These are phyloP conservation scores for Carex pumila DNA, from an alignment of 176 grass and related monocot genomes.

Conservation along the genomic window DNA sequence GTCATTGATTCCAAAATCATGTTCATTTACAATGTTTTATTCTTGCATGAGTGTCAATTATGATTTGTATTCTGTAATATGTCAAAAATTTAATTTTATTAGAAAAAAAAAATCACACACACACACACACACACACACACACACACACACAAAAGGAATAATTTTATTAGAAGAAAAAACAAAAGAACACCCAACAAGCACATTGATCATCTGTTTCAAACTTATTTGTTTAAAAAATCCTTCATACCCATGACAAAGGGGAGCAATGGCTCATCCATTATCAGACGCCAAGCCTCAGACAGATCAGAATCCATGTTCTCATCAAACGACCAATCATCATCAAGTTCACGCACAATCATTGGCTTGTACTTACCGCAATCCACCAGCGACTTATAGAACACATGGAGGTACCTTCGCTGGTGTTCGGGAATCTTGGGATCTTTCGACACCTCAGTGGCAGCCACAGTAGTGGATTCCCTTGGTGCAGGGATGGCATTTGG, in stretches of 20 bases:
- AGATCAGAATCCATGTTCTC: constrained; percentile 6
- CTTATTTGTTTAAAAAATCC: not conserved
- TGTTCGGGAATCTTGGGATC: not conserved
- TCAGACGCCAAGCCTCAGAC: not conserved
- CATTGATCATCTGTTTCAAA: not conserved
- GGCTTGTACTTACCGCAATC: not conserved
- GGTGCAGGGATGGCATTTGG: not conserved
- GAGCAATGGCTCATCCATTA: constrained; percentile 5
- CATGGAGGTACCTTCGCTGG: not conserved
- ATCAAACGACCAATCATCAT: not conserved
- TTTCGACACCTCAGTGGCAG: not conserved
- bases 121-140: not conserved
- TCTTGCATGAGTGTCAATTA: not conserved
- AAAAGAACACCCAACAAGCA: not conserved
- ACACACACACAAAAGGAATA: no score
- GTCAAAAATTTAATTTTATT: not conserved
- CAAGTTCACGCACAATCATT: not conserved
- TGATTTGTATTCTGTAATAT: not conserved
- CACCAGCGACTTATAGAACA: constrained; percentile 7
- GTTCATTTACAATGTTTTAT: not conserved
- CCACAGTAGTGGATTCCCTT: not conserved
- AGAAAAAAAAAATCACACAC: not conserved
- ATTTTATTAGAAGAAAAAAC: not conserved
- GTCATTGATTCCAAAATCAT: not conserved
- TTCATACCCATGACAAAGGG: not conserved